These are phyloP conservation scores for Castanopsis chinensis DNA, from an alignment of 306 rosid genomes.

Conservation along the genomic window DNA sequence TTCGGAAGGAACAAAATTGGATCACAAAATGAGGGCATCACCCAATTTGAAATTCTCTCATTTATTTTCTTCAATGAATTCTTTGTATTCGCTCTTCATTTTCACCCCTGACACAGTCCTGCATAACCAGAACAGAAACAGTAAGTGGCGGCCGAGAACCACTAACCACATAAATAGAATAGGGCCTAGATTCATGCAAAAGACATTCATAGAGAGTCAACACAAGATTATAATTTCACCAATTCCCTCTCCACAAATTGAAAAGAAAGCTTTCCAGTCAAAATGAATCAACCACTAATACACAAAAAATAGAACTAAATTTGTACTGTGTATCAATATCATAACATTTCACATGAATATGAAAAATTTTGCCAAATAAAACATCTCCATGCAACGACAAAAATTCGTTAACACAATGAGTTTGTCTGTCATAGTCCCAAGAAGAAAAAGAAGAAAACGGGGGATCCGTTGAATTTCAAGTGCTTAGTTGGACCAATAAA, in stretches of 20 bases:
- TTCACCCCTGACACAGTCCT: conserved; percentile 88
- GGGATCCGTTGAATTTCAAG: too few relatives aligned
- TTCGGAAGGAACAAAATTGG: not conserved
- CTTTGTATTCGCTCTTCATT: conserved; percentile 88
- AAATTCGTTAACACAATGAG: too few relatives aligned
- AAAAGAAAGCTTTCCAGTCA: not conserved
- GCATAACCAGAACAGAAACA: conserved; percentile 23
- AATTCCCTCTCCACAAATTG: not conserved
- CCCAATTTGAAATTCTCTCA: conserved; percentile 26
- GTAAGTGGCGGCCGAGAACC: conserved; percentile 5
- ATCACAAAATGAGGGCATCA: not conserved
- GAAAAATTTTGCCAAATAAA: not conserved
- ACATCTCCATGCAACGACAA: too few relatives aligned
- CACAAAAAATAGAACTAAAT: not conserved
- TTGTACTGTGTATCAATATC: not conserved
- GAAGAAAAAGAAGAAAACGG: too few relatives aligned
- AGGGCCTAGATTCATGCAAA: not conserved
- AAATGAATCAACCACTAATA: not conserved
- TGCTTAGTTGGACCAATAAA: too few relatives aligned
- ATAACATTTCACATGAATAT: not conserved
- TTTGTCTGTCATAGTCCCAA: too few relatives aligned
- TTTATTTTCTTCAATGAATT: conserved; percentile 70
- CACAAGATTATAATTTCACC: not conserved
- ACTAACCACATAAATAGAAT: not conserved
- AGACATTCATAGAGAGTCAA: not conserved